A percentile compares a stretch with the other conserved stretches of the same genome.
Conservation (phyloP, 108 stramenopile species). For the Craspedostauros australis region DNA sequence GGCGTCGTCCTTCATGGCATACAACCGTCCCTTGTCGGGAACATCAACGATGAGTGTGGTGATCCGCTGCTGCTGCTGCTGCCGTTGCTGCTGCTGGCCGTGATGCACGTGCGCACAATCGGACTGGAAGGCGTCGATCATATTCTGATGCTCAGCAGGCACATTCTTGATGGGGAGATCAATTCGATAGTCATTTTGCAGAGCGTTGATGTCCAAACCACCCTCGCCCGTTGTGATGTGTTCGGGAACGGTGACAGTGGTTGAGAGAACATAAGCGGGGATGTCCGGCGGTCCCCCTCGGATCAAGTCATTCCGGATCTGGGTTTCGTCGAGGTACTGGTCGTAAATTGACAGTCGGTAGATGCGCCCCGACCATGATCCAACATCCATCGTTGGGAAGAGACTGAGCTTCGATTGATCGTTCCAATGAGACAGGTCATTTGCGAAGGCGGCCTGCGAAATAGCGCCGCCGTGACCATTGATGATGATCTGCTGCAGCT, state of each 20-base stretch:
- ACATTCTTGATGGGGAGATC: background rate
- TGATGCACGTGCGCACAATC: background rate
- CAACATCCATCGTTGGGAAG: background rate
- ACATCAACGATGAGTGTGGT: constrained; percentile 7
- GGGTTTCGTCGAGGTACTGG: background rate
- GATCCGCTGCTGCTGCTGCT: background rate
- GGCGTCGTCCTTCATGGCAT: background rate
- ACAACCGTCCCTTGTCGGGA: constrained; percentile 14
- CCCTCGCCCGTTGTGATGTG: background rate
- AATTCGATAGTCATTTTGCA: background rate
- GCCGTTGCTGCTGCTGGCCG: background rate
- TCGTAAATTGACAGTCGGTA: constrained; percentile 13
- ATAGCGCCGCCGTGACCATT: constrained; percentile 15
- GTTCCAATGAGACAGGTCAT: constrained; percentile 21
- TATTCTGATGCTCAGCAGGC: background rate
- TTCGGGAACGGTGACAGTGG: background rate
- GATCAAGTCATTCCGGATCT: background rate
- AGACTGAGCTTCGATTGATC: constrained; percentile 9
- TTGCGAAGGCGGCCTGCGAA: constrained; percentile 17
- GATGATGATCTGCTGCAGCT: constrained; percentile 19
- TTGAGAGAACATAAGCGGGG: background rate
- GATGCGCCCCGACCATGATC: constrained; percentile 18
- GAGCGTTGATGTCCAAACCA: background rate
- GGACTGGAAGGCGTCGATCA: background rate
- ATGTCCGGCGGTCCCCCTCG: background rate